Percentiles rank a stretch among this genome's conserved stretches.
Conservation (phyloP, 2,329 filamentous ascomycete genomes). For the Neonectria magnoliae region DNA sequence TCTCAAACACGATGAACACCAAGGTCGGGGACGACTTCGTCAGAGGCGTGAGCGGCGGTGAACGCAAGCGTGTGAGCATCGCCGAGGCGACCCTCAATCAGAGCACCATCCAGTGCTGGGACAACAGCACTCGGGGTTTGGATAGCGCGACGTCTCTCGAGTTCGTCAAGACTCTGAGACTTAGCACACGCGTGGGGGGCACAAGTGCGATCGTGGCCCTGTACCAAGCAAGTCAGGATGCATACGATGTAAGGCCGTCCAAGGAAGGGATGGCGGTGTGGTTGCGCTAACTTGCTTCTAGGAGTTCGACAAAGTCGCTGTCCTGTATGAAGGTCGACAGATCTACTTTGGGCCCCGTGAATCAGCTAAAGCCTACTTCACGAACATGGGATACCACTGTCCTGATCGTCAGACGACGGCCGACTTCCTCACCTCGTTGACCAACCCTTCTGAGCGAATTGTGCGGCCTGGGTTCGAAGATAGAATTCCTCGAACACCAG, state of each 20-base stretch:
- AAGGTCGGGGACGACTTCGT: constrained; percentile 74
- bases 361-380: constrained; percentile 68
- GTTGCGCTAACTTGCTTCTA: constrained; percentile 42
- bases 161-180: constrained; percentile 32
- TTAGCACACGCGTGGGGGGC: constrained; percentile 25
- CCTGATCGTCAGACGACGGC: constrained; percentile 69
- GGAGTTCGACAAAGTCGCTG: constrained; percentile 72
- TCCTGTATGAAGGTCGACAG: constrained; percentile 73
- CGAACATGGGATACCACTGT: constrained; percentile 68
- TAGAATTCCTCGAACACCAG: constrained; percentile 45
- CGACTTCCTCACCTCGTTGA: constrained; percentile 69
- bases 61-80: constrained; percentile 80
- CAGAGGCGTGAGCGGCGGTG: constrained; percentile 78
- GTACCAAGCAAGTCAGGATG: constrained; percentile 69
- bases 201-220: constrained; percentile 45
- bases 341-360: constrained; percentile 70
- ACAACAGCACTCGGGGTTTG: constrained; percentile 42
- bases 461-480: constrained; percentile 44
- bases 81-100: constrained; percentile 71
- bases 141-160: constrained; percentile 38
- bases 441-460: constrained; percentile 47
- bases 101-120: constrained; percentile 51
- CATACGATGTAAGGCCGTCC: constrained; percentile 49
- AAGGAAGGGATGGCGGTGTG: not conserved
- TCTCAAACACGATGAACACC: constrained; percentile 76